phyloP scores from a whole-genome alignment of 2,329 filamentous ascomycete genomes.

The Achaetomium macrosporum region DNA sequence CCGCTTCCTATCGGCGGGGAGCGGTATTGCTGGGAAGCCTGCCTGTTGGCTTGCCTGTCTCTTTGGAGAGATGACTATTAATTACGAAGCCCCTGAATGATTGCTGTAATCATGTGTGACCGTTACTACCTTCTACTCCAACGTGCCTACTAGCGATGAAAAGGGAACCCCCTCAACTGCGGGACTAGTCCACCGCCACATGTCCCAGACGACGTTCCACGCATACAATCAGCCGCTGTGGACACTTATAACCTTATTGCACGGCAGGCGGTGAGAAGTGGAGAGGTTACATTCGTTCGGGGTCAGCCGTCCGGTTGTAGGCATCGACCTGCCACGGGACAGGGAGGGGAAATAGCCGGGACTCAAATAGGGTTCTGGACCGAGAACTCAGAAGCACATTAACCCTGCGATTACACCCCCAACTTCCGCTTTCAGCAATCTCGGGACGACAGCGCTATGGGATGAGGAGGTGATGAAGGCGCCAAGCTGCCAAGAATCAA shows the following conservation, averaged over 20 bases:
- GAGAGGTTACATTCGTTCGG: not conserved
- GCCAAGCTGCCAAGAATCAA: not conserved
- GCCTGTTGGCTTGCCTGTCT: too few species aligned
- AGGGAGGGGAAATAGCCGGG: conserved; percentile 2
- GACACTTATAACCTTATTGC: not conserved
- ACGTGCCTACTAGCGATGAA: too few species aligned
- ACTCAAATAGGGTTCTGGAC: too few species aligned
- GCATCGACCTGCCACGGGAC: not conserved
- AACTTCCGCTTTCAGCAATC: too few species aligned
- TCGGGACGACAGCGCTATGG: too few species aligned
- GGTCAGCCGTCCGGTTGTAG: not conserved
- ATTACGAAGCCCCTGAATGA: too few species aligned
- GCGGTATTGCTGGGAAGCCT: not conserved
- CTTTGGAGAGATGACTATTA: too few species aligned
- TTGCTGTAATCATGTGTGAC: too few species aligned
- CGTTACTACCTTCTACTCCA: too few species aligned
- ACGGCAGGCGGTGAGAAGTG: not conserved
- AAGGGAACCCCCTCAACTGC: not conserved
- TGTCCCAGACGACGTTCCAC: not conserved
- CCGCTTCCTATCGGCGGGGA: not conserved
- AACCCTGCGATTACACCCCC: not conserved
- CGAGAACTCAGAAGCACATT: too few species aligned
- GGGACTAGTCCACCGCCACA: not conserved
- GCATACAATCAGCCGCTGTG: not conserved
- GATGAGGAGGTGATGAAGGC: too few species aligned